These are phyloP conservation scores for Daldinia sp. DNA, from an alignment of 2,329 filamentous ascomycete species.

Conservation along the genomic window DNA sequence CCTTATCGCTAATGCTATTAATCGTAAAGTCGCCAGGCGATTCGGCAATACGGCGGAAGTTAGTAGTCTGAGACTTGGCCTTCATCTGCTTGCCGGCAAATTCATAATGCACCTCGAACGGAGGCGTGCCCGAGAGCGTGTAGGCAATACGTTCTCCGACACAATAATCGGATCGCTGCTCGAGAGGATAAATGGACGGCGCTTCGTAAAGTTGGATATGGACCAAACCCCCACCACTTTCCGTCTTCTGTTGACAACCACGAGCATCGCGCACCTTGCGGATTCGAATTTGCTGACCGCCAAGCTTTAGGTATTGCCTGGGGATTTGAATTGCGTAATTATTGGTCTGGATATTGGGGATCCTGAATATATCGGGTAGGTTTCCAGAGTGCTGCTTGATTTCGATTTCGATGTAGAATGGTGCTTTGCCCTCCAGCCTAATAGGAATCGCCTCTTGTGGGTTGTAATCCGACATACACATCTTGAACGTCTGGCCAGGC, in stretches of 20 bases:
- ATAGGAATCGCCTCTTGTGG: constrained; percentile 90
- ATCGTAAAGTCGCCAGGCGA: constrained; percentile 88
- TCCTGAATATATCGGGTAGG: constrained; percentile 80
- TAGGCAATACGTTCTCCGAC: constrained; percentile 95
- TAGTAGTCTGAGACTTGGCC: constrained; percentile 80
- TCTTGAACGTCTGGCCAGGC: constrained; percentile 93
- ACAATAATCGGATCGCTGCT: constrained; percentile 87
- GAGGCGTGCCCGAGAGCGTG: constrained; percentile 86
- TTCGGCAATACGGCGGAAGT: constrained; percentile 92
- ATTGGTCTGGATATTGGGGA: constrained; percentile 79
- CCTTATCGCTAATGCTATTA: constrained; percentile 85
- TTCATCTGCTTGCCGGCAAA: constrained; percentile 83
- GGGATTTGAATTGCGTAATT: constrained; percentile 85
- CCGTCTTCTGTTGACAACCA: constrained; percentile 83
- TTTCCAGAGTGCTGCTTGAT: constrained; percentile 89
- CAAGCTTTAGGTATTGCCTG: constrained; percentile 82
- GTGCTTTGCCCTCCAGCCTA: constrained; percentile 80
- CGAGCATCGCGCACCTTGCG: constrained; percentile 87
- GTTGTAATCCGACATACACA: constrained; percentile 84
- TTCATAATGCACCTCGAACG: constrained; percentile 91
- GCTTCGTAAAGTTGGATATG: constrained; percentile 94
- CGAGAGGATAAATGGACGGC: constrained; percentile 86
- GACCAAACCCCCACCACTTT: constrained; percentile 76
- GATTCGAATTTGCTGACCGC: constrained; percentile 88
- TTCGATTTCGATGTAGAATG: constrained; percentile 90